Base-by-base conservation (phyloP, 192 early-diverging fungal species). In the Coemansia sp. region DNA sequence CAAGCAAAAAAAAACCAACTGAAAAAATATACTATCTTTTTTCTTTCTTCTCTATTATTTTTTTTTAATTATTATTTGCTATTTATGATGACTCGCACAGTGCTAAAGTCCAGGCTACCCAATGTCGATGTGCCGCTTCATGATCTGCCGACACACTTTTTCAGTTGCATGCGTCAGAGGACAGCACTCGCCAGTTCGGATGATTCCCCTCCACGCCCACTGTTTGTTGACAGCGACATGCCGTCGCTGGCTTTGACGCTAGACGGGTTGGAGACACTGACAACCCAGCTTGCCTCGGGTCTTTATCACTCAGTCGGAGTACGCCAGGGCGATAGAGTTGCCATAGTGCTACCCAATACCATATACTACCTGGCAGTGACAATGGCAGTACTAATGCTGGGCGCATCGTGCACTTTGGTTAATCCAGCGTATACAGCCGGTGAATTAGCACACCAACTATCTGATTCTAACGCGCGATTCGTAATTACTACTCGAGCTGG, bases 401-500 rank as follows among this genome's bases (percentile, higher is more conserved):
- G 91, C 41, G 86, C 86, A 16, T 76, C 87, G 3, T 84, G 93
- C 34, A 91, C 92, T 3, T 85, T 87, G 16, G 88, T 87, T 52
- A 96, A 95, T 67, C 94, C 94, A 22, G 85, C 86, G 11, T 96
- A 95, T 79, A 93, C 89, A 13, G 81, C 83, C 47, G 72, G 79
- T 57, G 95, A 97, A 51, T 77, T 95, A 16, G 80, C 87, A 13
- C 80, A 91, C 66, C 95, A 96, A 62, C 74, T 96, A 41, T 70
- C 75, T 10, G 91, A 95, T 47, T 88, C 90, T 3, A 79, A 86
- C 36, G 91, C 94, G 4, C 80, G 76, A 29, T 78, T 79, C 46
- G 77, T 95, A 33, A 78, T 96, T 22, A 88, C 89, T 8, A 72
- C 73, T 44, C 24, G 57, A 18, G 7, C 16, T 2, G 5, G 18